A percentile compares a stretch with the other conserved stretches of the same genome.
Conservation (phyloP, 805 yeast species). For the Candida coquimbonensis region DNA sequence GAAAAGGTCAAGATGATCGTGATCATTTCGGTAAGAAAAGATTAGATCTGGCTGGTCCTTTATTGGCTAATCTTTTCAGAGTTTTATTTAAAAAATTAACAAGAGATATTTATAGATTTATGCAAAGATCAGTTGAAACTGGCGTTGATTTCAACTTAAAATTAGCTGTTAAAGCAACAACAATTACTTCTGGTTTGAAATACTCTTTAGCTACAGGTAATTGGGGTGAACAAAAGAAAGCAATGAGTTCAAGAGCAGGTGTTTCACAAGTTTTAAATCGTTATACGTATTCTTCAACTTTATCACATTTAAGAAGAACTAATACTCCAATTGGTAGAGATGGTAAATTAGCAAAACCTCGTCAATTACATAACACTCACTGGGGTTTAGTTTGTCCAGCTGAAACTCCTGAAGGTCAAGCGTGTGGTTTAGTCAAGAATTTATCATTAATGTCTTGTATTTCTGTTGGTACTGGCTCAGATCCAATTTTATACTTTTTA, state of each 20-base stretch:
- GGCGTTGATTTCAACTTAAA: constrained; percentile 95
- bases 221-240: constrained; percentile 99
- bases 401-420: constrained; percentile 99
- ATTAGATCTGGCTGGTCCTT: constrained; percentile 96
- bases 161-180: constrained; percentile 93
- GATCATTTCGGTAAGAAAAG: constrained; percentile 99
- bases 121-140: constrained; percentile 98
- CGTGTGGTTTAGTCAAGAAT: constrained; percentile 98
- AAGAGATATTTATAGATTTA: constrained; percentile 93
- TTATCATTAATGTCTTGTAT: constrained; percentile 95
- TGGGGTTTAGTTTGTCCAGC: constrained; percentile 99
- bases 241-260: constrained; percentile 98
- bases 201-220: constrained; percentile 98
- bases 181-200: constrained; percentile 94
- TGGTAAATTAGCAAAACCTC: constrained; percentile 97
- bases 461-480: constrained; percentile 96
- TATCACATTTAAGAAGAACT: constrained; percentile 97
- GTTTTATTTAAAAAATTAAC: constrained; percentile 89
- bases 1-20: constrained; percentile 98
- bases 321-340: constrained; percentile 99
- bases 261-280: constrained; percentile 97
- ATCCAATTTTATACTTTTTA: constrained; percentile 84
- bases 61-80: constrained; percentile 91
- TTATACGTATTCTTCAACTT: constrained; percentile 96
- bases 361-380: constrained; percentile 98